Base-by-base conservation (phyloP, 2,329 filamentous ascomycete species). In the Aspergillus brunneoviolaceus region DNA sequence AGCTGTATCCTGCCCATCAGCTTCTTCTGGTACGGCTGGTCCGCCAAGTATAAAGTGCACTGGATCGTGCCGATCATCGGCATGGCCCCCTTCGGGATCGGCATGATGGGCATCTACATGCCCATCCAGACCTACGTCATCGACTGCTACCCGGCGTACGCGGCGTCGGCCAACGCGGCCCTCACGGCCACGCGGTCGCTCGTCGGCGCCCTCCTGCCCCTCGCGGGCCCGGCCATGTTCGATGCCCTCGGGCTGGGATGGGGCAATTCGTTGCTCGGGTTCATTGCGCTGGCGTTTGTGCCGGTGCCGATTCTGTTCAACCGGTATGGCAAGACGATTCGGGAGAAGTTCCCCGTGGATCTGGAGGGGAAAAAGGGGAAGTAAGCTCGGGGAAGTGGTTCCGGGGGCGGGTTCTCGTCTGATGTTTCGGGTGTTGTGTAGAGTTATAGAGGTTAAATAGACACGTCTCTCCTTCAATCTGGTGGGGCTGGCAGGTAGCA, bases 41-140 rank as follows among this genome's bases (percentile, higher is more conserved):
- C 79, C 2, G 84, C 84, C 0, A 76, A 87, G 53, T 75, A 45
- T n/a, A 68, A 77, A 1, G 73, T 78, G 0, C 83, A 85, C 65
- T 88, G 84, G 84, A 84, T 87, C 49, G 76, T 86, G 4, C 85
- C 85, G 0, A 85, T 88, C 61, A 77, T 88, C 39, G 86, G 85
- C 1, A 82, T 84, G 2, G 76, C 77, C 0, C 76, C 86, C 3
- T 82, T 86, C n/a, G 82, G 84, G 0, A 73, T 80, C 1, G 85
- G 85, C 0, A 80, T 84, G 56, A 83, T 87, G 51, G 77, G 84
- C 0, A 77, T 80, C 0, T 88, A 87, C 62, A 70, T 75, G 69
- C 83, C 83, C 33, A 81, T 84, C 48, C 83, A 86, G 54, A 86
- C 84, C 16, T 89, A 89, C 65, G 76, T 88, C 6, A 82, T 89